phyloP scores from a whole-genome alignment of 176 grass and related monocot species.

The Cenchrus americanus region DNA sequence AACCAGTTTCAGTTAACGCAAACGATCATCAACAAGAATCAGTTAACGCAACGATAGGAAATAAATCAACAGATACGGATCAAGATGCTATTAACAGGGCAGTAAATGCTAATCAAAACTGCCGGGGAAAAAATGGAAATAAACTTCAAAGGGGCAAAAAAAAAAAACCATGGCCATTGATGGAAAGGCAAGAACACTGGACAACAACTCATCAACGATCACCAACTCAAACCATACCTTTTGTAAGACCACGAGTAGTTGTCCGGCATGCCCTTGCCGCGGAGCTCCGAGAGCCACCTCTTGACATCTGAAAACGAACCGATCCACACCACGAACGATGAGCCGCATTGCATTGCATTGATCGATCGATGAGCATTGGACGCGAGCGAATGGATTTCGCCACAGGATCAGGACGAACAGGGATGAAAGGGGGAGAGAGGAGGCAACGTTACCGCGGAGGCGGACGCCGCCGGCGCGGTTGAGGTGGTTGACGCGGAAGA shows the following conservation, averaged over 20 bases:
- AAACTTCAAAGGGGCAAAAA: not conserved
- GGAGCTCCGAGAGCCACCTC: conserved; percentile 75
- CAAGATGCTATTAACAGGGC: not conserved
- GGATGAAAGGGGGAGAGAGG: fast-evolving
- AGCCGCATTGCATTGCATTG: not conserved
- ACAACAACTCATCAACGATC: too few relatives aligned
- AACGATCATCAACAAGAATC: not conserved
- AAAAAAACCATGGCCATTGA: not conserved
- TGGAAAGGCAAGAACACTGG: not conserved
- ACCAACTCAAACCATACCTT: conserved; percentile 19
- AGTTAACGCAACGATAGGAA: not conserved
- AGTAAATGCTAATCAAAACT: conserved; percentile 4
- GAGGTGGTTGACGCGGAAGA: conserved; percentile 66
- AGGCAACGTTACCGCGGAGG: conserved; percentile 52
- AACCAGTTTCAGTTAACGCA: not conserved
- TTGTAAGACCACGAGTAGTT: conserved; percentile 76
- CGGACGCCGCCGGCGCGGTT: conserved; percentile 59
- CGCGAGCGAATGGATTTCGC: not conserved
- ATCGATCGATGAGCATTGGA: not conserved
- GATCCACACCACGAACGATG: not conserved
- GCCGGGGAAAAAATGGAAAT: not conserved
- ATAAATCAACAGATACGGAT: not conserved
- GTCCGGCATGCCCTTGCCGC: conserved; percentile 63
- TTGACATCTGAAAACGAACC: conserved; percentile 58
- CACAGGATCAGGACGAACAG: not conserved